Conservation (phyloP, 2,329 filamentous ascomycete genomes). For the Aspergillus quadricinctus region DNA sequence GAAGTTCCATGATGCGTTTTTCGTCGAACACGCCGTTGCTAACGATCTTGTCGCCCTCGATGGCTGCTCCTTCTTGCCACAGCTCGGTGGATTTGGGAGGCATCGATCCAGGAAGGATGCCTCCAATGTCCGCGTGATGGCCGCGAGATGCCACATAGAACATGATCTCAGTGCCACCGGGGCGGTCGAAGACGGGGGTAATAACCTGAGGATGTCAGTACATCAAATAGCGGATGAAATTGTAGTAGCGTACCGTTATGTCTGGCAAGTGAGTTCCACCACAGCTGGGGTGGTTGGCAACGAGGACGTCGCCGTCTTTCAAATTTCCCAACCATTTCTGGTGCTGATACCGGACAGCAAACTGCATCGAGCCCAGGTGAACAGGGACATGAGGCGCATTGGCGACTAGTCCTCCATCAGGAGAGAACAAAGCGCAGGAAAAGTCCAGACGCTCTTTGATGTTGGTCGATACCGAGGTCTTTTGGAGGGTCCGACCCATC, state of each 20-base stretch:
- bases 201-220: constrained; percentile 45
- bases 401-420: constrained; percentile 65
- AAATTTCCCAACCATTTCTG: constrained; percentile 75
- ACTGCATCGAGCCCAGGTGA: constrained; percentile 81
- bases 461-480: constrained; percentile 58
- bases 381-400: constrained; percentile 73
- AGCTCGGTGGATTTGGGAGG: constrained; percentile 53
- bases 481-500: constrained; percentile 55
- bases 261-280: constrained; percentile 81
- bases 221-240: not conserved
- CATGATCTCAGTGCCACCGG: constrained; percentile 62
- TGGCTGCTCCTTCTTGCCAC: constrained; percentile 46
- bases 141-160: constrained; percentile 79
- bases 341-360: constrained; percentile 72
- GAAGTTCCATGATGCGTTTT: constrained; percentile 64
- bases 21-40: constrained; percentile 75
- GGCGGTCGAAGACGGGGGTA: constrained; percentile 68
- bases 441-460: constrained; percentile 85
- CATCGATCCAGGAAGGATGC: constrained; percentile 78
- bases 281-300: constrained; percentile 80
- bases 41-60: constrained; percentile 59
- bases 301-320: constrained; percentile 74
- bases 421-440: constrained; percentile 76
- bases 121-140: constrained; percentile 81
- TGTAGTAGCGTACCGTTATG: constrained; percentile 58